Conservation (phyloP, 257 asterid genomes). For the Solanum lycopersicoides region DNA sequence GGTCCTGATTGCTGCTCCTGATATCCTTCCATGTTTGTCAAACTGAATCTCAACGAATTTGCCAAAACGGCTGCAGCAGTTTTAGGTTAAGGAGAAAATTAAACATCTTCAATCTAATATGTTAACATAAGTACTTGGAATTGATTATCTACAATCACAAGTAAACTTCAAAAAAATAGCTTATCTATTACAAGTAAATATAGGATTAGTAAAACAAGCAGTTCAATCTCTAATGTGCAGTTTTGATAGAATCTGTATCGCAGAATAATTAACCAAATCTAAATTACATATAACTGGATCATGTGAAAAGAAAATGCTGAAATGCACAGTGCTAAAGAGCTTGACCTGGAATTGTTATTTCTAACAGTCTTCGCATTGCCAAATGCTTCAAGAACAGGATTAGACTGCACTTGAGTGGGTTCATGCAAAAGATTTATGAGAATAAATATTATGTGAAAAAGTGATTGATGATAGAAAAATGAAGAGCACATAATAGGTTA, state of each 20-base stretch:
- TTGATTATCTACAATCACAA: not conserved
- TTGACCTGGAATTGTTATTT: slow-evolving; percentile 96
- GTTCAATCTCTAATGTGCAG: not conserved
- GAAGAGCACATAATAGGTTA: not conserved
- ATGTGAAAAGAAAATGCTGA: slow-evolving; percentile 1
- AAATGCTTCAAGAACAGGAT: slow-evolving; percentile 99
- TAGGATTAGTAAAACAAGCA: not conserved
- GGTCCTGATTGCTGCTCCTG: slow-evolving; percentile 98
- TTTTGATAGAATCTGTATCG: not conserved
- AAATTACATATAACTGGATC: not conserved
- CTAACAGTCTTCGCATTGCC: slow-evolving; percentile 98
- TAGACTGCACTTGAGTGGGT: slow-evolving; percentile 60
- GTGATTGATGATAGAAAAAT: not conserved
- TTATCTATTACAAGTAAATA: not conserved
- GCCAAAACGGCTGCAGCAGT: slow-evolving; percentile 85
- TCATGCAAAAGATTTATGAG: slow-evolving; percentile 13
- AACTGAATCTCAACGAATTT: slow-evolving; percentile 98
- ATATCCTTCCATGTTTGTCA: slow-evolving; percentile 95
- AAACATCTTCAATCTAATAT: not conserved
- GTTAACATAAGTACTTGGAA: not conserved
- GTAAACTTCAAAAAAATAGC: not conserved
- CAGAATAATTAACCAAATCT: not conserved
- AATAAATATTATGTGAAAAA: not conserved
- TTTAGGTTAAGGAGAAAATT: slow-evolving; percentile 21
- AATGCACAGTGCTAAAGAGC: slow-evolving; percentile 18